Percentiles rank a stretch among this genome's conserved stretches.
Evolutionary conservation across 352 stramenopile genomes (phyloP).

Genomic region (Phytophthora brassicae): DNA sequence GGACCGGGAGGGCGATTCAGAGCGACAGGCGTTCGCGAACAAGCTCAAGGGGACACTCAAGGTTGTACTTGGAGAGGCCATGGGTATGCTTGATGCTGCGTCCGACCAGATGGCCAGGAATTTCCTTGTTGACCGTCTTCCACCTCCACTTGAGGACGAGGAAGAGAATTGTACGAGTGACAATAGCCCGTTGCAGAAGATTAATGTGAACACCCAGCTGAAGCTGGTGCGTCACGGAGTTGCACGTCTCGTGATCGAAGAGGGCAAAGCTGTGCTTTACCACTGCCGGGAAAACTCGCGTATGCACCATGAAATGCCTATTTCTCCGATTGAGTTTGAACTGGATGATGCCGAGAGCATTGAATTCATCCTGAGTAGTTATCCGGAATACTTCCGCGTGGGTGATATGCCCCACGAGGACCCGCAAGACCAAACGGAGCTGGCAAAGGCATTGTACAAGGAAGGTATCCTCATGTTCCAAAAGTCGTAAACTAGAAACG

Average conservation of each 20-base stretch:
- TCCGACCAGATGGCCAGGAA: slow-evolving; percentile 85
- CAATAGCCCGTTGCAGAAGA: slow-evolving; percentile 76
- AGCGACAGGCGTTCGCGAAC: slow-evolving; percentile 50
- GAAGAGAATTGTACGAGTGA: slow-evolving; percentile 83
- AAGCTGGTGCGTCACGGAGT: slow-evolving; percentile 72
- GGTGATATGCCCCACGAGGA: slow-evolving; percentile 78
- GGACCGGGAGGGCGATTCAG: slow-evolving; percentile 51
- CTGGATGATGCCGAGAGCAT: slow-evolving; percentile 81
- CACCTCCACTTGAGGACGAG: slow-evolving; percentile 67
- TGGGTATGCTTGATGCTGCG: slow-evolving; percentile 71
- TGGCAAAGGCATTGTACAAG: slow-evolving; percentile 72
- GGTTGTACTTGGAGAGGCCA: slow-evolving; percentile 57
- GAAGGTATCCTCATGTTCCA: slow-evolving; percentile 80
- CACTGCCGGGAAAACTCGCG: slow-evolving; percentile 82
- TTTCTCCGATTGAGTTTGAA: slow-evolving; percentile 79
- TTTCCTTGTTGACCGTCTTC: slow-evolving; percentile 80
- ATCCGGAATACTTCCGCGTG: slow-evolving; percentile 76
- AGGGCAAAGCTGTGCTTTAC: slow-evolving; percentile 76
- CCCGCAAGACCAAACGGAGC: slow-evolving; percentile 66
- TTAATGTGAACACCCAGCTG: slow-evolving; percentile 77
- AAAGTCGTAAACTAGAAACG: slow-evolving; percentile 43
- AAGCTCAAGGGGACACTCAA: slow-evolving; percentile 64
- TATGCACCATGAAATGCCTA: slow-evolving; percentile 67
- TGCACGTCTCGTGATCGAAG: slow-evolving; percentile 72
- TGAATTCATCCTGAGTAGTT: slow-evolving; percentile 75